phyloP scores from a whole-genome alignment of 805 yeast genomes.

The Saccharomycopsis sp. region DNA sequence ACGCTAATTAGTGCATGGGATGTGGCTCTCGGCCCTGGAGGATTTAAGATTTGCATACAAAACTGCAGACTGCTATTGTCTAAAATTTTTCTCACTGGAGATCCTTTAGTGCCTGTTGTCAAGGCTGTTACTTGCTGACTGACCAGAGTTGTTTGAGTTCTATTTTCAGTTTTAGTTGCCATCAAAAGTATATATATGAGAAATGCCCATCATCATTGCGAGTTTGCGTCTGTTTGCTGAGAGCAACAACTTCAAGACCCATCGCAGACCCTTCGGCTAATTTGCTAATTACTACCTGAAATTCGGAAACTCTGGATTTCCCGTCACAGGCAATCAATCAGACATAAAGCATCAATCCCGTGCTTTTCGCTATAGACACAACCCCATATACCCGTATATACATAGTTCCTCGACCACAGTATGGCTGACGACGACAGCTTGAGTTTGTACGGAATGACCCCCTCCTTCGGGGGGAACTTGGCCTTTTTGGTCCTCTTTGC shows the following conservation, averaged over 20 bases:
- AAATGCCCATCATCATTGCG: neutral
- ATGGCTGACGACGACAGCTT: too few species aligned
- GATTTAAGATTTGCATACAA: neutral
- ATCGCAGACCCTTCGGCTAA: too few species aligned
- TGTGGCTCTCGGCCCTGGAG: neutral
- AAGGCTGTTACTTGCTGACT: neutral
- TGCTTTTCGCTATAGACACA: too few species aligned
- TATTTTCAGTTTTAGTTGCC: neutral
- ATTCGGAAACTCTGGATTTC: neutral
- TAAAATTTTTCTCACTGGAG: neutral
- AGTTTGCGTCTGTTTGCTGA: too few species aligned
- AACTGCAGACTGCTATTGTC: neutral
- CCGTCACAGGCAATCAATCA: too few species aligned
- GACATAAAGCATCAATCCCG: too few species aligned
- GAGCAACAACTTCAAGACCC: too few species aligned
- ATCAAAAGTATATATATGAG: neutral
- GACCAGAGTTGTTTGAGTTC: neutral
- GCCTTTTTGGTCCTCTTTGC: conserved; percentile 52
- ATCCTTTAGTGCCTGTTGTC: neutral
- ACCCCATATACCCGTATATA: too few species aligned
- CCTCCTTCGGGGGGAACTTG: conserved; percentile 51
- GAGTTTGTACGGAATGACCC: conserved; percentile 33
- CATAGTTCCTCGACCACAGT: neutral
- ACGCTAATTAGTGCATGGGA: neutral
- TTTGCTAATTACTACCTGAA: neutral